Conservation (phyloP, 192 early-diverging fungal species). For the Gamsiella multidivaricata region DNA sequence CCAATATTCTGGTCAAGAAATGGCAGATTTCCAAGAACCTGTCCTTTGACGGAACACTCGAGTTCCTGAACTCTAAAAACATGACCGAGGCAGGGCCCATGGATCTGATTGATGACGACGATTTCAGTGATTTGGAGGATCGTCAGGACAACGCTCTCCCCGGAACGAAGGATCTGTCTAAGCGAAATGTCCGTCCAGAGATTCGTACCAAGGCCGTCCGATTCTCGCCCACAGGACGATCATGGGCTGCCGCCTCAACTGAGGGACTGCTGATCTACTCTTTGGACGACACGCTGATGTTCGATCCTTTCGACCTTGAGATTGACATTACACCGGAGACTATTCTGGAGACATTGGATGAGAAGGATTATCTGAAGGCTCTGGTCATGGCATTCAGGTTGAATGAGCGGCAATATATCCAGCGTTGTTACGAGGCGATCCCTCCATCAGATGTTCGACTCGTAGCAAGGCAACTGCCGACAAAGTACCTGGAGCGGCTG, state of each 20-base stretch:
- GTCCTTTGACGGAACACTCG: slow-evolving; percentile 92
- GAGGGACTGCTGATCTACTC: slow-evolving; percentile 97
- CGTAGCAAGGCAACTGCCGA: slow-evolving; percentile 83
- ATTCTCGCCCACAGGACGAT: slow-evolving; percentile 94
- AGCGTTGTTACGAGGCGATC: slow-evolving; percentile 81
- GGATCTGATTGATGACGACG: slow-evolving; percentile 86
- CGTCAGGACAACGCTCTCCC: slow-evolving; percentile 84
- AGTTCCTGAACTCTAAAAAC: slow-evolving; percentile 87
- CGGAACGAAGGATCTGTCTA: slow-evolving; percentile 88
- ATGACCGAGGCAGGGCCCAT: slow-evolving; percentile 95
- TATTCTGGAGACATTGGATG: slow-evolving; percentile 78
- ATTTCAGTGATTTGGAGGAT: slow-evolving; percentile 87
- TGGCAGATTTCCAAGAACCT: slow-evolving; percentile 94
- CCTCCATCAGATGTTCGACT: slow-evolving; percentile 81
- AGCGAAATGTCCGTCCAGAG: slow-evolving; percentile 80
- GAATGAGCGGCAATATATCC: slow-evolving; percentile 84
- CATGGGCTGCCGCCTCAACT: slow-evolving; percentile 96
- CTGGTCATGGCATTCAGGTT: slow-evolving; percentile 95
- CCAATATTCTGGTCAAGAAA: slow-evolving; percentile 81
- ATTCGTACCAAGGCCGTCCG: slow-evolving; percentile 86
- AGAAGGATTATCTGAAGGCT: slow-evolving; percentile 85
- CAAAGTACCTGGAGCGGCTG: slow-evolving; percentile 87
- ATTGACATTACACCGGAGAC: slow-evolving; percentile 94
- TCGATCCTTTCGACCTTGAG: slow-evolving; percentile 99
- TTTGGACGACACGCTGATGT: slow-evolving; percentile 90